These are phyloP conservation scores for Pilasporangium apinafurcum DNA, from an alignment of 352 stramenopile species.

Conservation along the genomic window DNA sequence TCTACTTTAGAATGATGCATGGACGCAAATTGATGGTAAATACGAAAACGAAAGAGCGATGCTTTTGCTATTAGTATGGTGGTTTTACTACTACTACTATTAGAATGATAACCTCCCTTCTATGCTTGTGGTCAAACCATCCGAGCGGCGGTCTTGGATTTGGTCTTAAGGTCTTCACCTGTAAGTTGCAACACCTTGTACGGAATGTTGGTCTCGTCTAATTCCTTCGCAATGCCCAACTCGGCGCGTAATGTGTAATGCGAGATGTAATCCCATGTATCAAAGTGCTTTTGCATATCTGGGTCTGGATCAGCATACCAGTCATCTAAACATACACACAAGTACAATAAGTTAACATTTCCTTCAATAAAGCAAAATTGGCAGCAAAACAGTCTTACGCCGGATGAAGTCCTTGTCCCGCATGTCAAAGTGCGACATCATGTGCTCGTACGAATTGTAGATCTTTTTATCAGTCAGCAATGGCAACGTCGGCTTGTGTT, in stretches of 20 bases:
- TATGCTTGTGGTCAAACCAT: no score
- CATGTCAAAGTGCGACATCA: constrained; percentile 86
- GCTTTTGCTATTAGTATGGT: no score
- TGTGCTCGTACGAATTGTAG: constrained; percentile 82
- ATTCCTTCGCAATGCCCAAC: constrained; percentile 72
- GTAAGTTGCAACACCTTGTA: constrained; percentile 83
- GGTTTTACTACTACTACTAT: no score
- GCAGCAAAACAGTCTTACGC: constrained; percentile 33
- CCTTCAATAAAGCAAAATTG: constrained; percentile 3
- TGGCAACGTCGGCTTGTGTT: constrained; percentile 63
- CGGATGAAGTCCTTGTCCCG: constrained; percentile 81
- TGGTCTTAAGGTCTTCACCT: constrained; percentile 51
- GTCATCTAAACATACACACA: constrained; percentile 32
- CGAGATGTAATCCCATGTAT: constrained; percentile 85
- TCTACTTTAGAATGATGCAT: neutral
- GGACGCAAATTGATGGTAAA: neutral
- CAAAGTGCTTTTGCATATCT: constrained; percentile 82
- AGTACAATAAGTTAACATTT: neutral
- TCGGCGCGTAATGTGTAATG: constrained; percentile 76
- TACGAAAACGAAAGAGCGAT: no score
- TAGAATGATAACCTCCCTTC: no score
- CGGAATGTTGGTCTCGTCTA: constrained; percentile 83
- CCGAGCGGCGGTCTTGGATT: constrained; percentile 15
- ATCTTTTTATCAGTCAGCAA: constrained; percentile 75
- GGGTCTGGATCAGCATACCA: constrained; percentile 70